Conservation (phyloP, 495 filamentous ascomycete species). For the Daldinia concentrica region DNA sequence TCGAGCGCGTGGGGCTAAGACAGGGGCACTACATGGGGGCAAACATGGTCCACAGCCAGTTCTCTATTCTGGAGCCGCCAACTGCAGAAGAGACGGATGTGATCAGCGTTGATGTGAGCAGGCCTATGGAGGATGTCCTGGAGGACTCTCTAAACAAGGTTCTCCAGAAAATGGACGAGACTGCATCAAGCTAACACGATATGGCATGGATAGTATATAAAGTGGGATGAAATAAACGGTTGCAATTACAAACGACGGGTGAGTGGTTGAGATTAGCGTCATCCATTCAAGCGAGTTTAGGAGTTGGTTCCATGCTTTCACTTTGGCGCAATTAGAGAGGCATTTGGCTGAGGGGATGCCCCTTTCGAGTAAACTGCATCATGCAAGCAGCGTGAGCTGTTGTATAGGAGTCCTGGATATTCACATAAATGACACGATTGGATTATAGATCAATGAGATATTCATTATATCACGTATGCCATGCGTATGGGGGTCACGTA, state of each 20-base stretch:
- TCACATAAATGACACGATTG: slow-evolving; percentile 19
- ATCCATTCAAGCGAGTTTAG: slow-evolving; percentile 26
- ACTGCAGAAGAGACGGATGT: slow-evolving; percentile 81
- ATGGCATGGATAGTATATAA: slow-evolving; percentile 2
- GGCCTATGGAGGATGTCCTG: slow-evolving; percentile 71
- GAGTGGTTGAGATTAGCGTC: slow-evolving; percentile 29
- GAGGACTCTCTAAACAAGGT: slow-evolving; percentile 67
- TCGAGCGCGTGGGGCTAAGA: slow-evolving; percentile 75
- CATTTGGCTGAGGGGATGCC: slow-evolving; percentile 24
- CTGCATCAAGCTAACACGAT: slow-evolving; percentile 32
- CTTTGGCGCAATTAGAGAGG: slow-evolving; percentile 38
- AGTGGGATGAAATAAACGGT: slow-evolving; percentile 9
- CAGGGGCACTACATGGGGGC: slow-evolving; percentile 96
- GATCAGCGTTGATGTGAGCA: slow-evolving; percentile 81
- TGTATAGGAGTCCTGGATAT: slow-evolving; percentile 30
- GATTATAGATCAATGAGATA: slow-evolving; percentile 28
- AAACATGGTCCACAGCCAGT: slow-evolving; percentile 95
- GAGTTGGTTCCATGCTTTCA: slow-evolving; percentile 37
- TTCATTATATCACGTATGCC: background rate
- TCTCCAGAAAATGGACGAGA: slow-evolving; percentile 50
- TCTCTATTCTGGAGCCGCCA: slow-evolving; percentile 85
- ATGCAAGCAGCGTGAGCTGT: slow-evolving; percentile 31
- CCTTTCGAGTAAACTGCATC: slow-evolving; percentile 33
- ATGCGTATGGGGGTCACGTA: background rate
- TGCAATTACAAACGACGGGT: slow-evolving; percentile 3